phyloP scores from a whole-genome alignment of 257 asterid species.

The Solanum lycopersicoides region DNA sequence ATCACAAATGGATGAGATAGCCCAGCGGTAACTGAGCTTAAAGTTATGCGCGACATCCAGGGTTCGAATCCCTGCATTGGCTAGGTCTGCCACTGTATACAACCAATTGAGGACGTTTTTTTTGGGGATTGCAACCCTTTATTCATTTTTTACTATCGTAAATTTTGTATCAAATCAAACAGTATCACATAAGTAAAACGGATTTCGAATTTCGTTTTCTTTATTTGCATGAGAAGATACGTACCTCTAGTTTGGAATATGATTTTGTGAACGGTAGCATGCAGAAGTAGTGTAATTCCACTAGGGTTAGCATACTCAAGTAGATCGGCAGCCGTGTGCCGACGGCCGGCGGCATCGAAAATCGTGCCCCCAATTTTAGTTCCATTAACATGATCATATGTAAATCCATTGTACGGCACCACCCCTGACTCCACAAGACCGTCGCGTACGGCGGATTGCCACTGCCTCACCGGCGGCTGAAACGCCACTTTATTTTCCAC shows the following conservation, averaged over 20 bases:
- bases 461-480: conserved; percentile 40
- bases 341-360: conserved; percentile 39
- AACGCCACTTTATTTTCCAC: conserved; percentile 69
- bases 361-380: conserved; percentile 73
- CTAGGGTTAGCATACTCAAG: conserved; percentile 53
- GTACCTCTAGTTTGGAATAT: conserved; percentile 45
- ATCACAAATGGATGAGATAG: no score
- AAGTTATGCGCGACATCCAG: no score
- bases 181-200: not conserved
- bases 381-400: conserved; percentile 61
- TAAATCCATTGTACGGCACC: conserved; percentile 54
- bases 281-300: conserved; percentile 43
- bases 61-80: no score
- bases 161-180: not conserved
- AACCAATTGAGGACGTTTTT: no score
- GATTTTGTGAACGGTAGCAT: conserved; percentile 60
- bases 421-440: conserved; percentile 57
- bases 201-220: not conserved
- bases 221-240: not conserved
- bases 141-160: not conserved
- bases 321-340: conserved; percentile 85
- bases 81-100: no score
- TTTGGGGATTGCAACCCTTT: not conserved
- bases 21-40: no score
- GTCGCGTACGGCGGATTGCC: conserved; percentile 67